Evolutionary conservation across 2,329 filamentous ascomycete genomes (phyloP), one percentile per base, ranked within the genome.

Genomic region (Didymella glomerata): DNA sequence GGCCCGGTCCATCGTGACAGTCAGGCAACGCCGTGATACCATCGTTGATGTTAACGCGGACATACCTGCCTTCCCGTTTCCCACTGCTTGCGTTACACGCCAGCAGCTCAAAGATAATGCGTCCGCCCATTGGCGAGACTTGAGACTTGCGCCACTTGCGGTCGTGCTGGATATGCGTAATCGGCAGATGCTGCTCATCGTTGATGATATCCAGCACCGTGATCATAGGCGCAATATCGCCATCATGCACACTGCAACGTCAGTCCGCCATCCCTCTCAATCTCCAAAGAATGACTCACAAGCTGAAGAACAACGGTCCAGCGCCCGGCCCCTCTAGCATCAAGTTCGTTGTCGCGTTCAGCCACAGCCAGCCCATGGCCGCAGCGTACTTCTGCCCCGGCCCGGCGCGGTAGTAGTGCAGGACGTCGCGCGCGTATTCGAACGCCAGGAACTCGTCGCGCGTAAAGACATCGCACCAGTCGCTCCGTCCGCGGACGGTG

Each of bases 321-420:
- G 75, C 77, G 7, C 73, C 70, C 8, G 41, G 40, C 0, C 83
- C 81, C 38, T 80, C 70, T 5, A 73, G 64, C 55, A 87, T 71
- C 34, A 87, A 68, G 46, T 80, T 75, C 7, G 80, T 76, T 0
- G 84, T 87, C 4, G 84, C 84, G 68, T 87, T 85, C 45, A 88
- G 65, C 82, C 83, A 88, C 10, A 86, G 69, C 80, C 80, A 84
- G 2, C 85, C 85, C 83, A 87, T 84, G 1, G 79, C 75, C 6
- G 78, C 76, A 2, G 80, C 81, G 63, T 84, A 87, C 28, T 74
- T 77, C 58, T 84, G 86, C 0, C 85, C 85, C 0, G 85, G 84
- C 0, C 85, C 85, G 9, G 83, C 80, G 28, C 85, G 80, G 68
- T 87, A 87, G 68, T 84, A 87, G 65, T 87, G 84, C 14, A 85